Conservation (phyloP, 108 stramenopile genomes). For the Pseudonitzschia pungens region DNA sequence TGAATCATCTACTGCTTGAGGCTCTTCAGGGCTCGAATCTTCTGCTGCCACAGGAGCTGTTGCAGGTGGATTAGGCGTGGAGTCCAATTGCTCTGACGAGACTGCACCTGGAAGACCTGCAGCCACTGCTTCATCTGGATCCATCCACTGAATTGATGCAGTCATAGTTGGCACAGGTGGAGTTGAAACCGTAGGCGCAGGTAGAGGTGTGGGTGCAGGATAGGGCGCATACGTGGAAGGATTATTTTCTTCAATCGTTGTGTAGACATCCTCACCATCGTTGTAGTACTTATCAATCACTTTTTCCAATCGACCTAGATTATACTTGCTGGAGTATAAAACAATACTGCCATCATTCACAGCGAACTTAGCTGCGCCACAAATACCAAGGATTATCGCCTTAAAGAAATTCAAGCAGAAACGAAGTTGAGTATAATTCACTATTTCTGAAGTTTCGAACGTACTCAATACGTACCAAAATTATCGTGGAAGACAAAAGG, state of each 20-base stretch:
- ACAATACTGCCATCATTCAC: conserved; percentile 14
- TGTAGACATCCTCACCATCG: not conserved
- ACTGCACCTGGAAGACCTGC: not conserved
- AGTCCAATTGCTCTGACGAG: not conserved
- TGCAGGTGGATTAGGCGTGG: too few species aligned
- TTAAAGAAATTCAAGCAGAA: not conserved
- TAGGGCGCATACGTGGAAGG: not conserved
- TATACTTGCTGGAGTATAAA: conserved; percentile 12
- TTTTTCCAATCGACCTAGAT: conserved; percentile 11
- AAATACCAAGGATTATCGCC: conserved; percentile 5
- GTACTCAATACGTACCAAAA: not conserved
- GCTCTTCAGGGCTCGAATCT: too few species aligned
- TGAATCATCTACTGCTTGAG: too few species aligned
- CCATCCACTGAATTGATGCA: not conserved
- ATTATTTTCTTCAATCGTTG: not conserved
- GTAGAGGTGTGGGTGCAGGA: conserved; percentile 7
- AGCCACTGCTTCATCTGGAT: not conserved
- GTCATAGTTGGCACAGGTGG: not conserved
- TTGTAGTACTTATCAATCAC: conserved; percentile 6
- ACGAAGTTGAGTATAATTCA: not conserved
- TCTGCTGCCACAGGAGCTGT: too few species aligned
- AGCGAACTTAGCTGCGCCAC: not conserved
- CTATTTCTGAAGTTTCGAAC: not conserved
- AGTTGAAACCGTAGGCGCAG: not conserved
- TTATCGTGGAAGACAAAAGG: not conserved